Evolutionary conservation across 345 rosid species (phyloP).

Genomic region (Eutrema yunnanense): DNA sequence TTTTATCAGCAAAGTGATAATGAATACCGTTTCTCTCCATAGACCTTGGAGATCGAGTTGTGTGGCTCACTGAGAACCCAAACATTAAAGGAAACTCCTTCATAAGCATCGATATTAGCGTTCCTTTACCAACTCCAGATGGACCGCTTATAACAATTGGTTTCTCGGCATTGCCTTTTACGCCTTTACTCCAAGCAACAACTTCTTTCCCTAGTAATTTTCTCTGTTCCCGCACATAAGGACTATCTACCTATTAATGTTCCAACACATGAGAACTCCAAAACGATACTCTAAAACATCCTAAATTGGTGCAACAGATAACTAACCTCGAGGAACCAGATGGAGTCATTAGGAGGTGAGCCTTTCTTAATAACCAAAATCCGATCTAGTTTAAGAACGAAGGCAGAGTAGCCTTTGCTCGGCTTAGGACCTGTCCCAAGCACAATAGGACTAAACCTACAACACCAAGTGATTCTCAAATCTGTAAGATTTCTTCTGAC

Average conservation of each 20-base stretch:
- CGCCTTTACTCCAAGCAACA: slow-evolving; percentile 91
- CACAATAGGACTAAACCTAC: slow-evolving; percentile 55
- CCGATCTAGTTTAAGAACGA: slow-evolving; percentile 48
- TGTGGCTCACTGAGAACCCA: slow-evolving; percentile 90
- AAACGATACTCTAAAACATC: neutral
- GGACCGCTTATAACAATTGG: slow-evolving; percentile 89
- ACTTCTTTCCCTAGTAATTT: slow-evolving; percentile 41
- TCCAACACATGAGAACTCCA: neutral
- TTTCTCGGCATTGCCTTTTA: slow-evolving; percentile 53
- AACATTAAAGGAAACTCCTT: slow-evolving; percentile 73
- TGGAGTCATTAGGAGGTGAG: slow-evolving; percentile 45
- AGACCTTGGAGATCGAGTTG: slow-evolving; percentile 67
- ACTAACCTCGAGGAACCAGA: slow-evolving; percentile 95
- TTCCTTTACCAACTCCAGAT: slow-evolving; percentile 92
- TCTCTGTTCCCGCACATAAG: slow-evolving; percentile 57
- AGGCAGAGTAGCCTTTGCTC: slow-evolving; percentile 44
- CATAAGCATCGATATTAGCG: slow-evolving; percentile 68
- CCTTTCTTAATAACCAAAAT: slow-evolving; percentile 67
- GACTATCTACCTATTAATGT: slow-evolving; percentile 54
- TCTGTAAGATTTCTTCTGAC: neutral
- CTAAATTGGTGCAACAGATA: neutral
- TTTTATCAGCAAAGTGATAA: slow-evolving; percentile 69
- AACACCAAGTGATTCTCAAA: slow-evolving; percentile 6
- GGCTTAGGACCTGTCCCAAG: slow-evolving; percentile 54
- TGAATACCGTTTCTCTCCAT: slow-evolving; percentile 61